These are phyloP conservation scores for Penicillium steckii DNA, from an alignment of 495 filamentous ascomycete genomes.

Conservation along the genomic window DNA sequence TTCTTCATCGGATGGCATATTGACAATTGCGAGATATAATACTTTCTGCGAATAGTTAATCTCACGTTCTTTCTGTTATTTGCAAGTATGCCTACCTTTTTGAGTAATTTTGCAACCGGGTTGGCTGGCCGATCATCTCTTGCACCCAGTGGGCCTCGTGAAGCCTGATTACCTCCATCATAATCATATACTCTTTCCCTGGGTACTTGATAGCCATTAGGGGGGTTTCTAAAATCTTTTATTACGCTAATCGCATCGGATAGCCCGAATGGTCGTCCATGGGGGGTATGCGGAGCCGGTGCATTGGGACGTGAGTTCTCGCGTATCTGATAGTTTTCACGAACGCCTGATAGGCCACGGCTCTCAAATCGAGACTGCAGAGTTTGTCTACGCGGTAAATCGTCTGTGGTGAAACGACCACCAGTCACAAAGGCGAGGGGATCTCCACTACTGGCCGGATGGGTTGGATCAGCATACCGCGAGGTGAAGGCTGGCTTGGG, in stretches of 20 bases:
- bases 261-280: conserved; percentile 4
- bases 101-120: conserved; percentile 12
- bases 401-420: conserved; percentile 28
- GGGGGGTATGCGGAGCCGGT: conserved; percentile 9
- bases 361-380: conserved; percentile 4
- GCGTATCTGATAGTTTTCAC: background rate
- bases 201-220: background rate
- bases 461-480: conserved; percentile 54
- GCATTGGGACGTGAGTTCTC: conserved; percentile 5
- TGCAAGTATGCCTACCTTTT: conserved; percentile 5
- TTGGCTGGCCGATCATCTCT: background rate
- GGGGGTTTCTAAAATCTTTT: conserved; percentile 1
- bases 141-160: background rate
- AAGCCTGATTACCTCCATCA: background rate
- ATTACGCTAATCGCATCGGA: conserved; percentile 4
- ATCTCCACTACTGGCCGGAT: conserved; percentile 43
- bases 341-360: background rate
- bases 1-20: conserved; percentile 48
- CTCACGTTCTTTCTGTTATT: background rate
- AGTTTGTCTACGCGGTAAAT: conserved; percentile 1
- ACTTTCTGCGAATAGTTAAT: conserved; percentile 34
- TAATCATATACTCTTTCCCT: background rate
- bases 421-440: conserved; percentile 41
- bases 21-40: conserved; percentile 52
- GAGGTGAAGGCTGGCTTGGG: conserved; percentile 41